Evolutionary conservation across 2,329 filamentous ascomycete species (phyloP), one percentile per base, ranked within the genome.

Genomic region (Decorospora gaudefroyi): DNA sequence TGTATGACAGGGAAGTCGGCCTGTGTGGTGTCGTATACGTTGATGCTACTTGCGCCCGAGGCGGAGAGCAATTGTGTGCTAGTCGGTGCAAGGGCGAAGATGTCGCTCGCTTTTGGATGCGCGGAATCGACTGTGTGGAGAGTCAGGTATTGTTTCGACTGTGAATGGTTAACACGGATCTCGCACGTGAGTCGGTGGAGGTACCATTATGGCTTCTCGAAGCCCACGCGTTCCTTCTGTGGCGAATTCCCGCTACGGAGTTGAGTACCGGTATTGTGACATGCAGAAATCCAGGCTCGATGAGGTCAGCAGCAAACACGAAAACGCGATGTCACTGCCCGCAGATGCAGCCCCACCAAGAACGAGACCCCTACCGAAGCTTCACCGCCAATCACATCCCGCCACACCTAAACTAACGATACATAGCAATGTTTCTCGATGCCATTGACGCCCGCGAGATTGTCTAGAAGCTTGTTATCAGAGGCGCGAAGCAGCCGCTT

Each of bases 81-180:
- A 1, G 90, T 95, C 27, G 88, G 81, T 4, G 90, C 88, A 48
- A 96, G 74, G 29, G 87, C 84, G 72, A 91, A 96, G 54, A 96
- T 88, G 68, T 95, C 88, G 53, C 86, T 86, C 6, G 59, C 57
- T 22, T 60, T 58, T 57, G 84, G 78, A 73, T 96, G 90, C 52
- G 88, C 90, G 76, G 90, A 82, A 69, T 95, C 88, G 70, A 96
- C 83, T 29, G 90, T 92, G 72, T 96, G 89, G 57, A 87, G 87
- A 64, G 92, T 95, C 52, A 99, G 82, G 71, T 96, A 99, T 85
- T 97, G 93, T 77, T 97, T 97, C 42, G 93, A 99, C 93, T 96
- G 46, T 33, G 26, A 27, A 15, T 4, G 22, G 34, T 65, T 45
- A 61, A 49, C 16, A 32, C 8, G 18, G 12, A 21, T 29, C 45